Base-by-base conservation (phyloP, 2,329 filamentous ascomycete genomes). In the Cladosporium cucumerinum region DNA sequence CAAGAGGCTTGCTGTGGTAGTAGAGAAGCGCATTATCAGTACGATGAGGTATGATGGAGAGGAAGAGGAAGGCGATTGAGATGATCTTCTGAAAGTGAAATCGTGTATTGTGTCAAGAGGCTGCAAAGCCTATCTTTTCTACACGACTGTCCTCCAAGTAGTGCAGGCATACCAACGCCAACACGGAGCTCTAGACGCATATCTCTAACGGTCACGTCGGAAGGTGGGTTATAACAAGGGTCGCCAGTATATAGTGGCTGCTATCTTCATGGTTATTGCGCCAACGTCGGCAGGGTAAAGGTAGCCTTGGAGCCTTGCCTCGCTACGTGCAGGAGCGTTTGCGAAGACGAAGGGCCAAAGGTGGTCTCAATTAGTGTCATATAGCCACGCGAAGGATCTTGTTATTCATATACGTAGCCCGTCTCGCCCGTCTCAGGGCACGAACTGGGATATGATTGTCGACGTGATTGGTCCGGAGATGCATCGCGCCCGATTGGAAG, bases 231-330 rank as follows among this genome's bases (percentile, higher is more conserved):
- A 28, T 18, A 10, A 21, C 28, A 32, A 30, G 51, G 26, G 18
- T 18, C 26, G 39, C 8, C 39, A 46, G n/a, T 46, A n/a, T 2
- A 46, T 46, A 21, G 39, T 46, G n/a, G 54, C 12, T 21, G 21
- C 54, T 57, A 57, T 57, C 32, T 57, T 57, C 54, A 39, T 25
- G 54, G 25, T 54, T 54, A 23, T 30, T 30, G 51, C 26, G 30
- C 39, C 51, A 54, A 39, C 18, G n/a, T 57, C 54, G 54, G 54
- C 54, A 57, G 54, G 54, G n/a, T 57, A 57, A 57, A 57, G 32
- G 21, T 11, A 57, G 32, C 3, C 51, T 32, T 54, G 54, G 54
- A 8, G 32, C 30, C 2, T 57, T 39, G 54, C 21, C 26, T 23
- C 54, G 18, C 21, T 12, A 57, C 14, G 32, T 34, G 32, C 30